These are phyloP conservation scores for Moniliella sp. DNA, from an alignment of 1,284 basidiomycete genomes.

Conservation along the genomic window DNA sequence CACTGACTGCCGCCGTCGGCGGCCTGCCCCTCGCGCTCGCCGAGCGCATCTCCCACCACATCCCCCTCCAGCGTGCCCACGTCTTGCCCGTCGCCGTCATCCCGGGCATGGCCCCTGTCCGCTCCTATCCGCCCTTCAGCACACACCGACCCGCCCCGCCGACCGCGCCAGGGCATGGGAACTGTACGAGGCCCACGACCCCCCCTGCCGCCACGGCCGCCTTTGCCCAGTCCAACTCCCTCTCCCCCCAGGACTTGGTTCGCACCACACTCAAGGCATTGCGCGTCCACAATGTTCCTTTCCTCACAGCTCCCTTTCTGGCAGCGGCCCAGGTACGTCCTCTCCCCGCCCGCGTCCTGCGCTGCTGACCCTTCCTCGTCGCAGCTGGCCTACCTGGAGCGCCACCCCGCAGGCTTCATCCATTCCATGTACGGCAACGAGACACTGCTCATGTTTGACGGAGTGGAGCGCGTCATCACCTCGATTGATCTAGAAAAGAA, in stretches of 20 bases:
- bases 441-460: slow-evolving; percentile 64
- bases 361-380: neutral
- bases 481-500: slow-evolving; percentile 38
- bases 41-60: slow-evolving; percentile 61
- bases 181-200: too few species aligned
- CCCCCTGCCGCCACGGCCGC: slow-evolving; percentile 54
- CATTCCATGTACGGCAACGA: slow-evolving; percentile 79
- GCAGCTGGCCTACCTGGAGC: slow-evolving; percentile 75
- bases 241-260: slow-evolving; percentile 54
- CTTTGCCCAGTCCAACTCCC: slow-evolving; percentile 50
- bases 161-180: too few species aligned
- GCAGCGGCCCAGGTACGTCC: slow-evolving; percentile 72
- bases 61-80: slow-evolving; percentile 62
- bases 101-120: slow-evolving; percentile 42
- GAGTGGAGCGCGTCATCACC: slow-evolving; percentile 81
- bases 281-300: slow-evolving; percentile 83
- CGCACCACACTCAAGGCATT: slow-evolving; percentile 76
- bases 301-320: slow-evolving; percentile 79
- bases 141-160: too few species aligned
- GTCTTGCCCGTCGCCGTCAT: slow-evolving; percentile 98
- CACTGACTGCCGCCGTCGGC: slow-evolving; percentile 48
- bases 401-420: slow-evolving; percentile 77
- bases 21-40: slow-evolving; percentile 52
- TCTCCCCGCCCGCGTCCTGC: neutral
- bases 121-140: slow-evolving; percentile 16